Percentiles rank a stretch among this genome's conserved stretches.
Evolutionary conservation across 2,329 filamentous ascomycete species (phyloP).

Genomic region (Diplodia intermedia): DNA sequence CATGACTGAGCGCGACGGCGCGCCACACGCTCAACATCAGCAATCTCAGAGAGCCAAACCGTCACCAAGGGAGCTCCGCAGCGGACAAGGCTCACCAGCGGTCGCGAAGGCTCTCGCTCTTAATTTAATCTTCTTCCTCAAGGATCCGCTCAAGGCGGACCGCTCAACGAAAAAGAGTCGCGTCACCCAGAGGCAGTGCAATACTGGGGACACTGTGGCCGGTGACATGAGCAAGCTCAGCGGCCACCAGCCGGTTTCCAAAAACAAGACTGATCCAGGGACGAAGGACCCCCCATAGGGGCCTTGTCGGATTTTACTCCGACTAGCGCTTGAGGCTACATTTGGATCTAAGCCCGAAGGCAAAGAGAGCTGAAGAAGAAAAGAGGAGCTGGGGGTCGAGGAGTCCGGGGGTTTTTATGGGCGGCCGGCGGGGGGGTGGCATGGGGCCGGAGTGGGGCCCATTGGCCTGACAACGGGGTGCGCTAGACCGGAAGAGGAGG

Average conservation of each 20-base stretch:
- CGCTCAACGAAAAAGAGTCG: background rate
- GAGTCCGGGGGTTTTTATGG: background rate
- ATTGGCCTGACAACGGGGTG: no score
- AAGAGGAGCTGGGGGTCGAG: background rate
- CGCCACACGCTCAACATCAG: no score
- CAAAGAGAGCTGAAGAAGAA: conserved; percentile 1
- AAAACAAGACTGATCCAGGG: background rate
- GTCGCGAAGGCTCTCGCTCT: no score
- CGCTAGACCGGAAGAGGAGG: no score
- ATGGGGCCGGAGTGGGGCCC: no score
- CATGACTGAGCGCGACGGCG: no score
- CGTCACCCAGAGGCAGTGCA: background rate
- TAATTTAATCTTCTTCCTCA: background rate
- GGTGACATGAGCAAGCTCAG: background rate
- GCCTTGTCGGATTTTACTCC: no score
- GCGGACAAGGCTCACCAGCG: no score
- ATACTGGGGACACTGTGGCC: background rate
- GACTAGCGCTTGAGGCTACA: background rate
- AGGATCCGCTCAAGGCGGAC: background rate
- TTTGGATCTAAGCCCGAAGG: background rate
- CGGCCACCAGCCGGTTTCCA: background rate
- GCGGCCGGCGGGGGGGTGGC: no score
- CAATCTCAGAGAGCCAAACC: no score
- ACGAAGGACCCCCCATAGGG: background rate
- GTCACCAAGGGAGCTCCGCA: no score